Conservation (phyloP, 1,139 yeast species). For the Zygosaccharomyces pseudobailii region DNA sequence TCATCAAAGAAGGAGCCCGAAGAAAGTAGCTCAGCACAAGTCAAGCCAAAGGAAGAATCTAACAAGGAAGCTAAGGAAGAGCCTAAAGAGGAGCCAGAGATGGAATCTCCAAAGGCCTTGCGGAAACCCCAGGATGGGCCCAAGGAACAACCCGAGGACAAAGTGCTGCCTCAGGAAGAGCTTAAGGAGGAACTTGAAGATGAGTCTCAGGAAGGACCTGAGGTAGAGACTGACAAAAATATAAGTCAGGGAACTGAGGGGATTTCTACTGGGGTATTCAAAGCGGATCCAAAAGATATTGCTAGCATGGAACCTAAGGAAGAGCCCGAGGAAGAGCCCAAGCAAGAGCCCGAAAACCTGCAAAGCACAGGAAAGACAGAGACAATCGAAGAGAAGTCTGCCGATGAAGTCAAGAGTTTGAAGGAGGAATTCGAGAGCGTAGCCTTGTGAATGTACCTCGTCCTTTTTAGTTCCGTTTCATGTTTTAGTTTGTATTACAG, state of each 20-base stretch:
- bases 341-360: constrained; percentile 5
- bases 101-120: neutral
- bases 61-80: constrained; percentile 5
- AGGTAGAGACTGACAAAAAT: constrained; percentile 4
- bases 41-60: neutral
- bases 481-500: constrained; percentile 3
- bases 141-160: constrained; percentile 5
- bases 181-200: constrained; percentile 1
- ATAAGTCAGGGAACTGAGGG: neutral
- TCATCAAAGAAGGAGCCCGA: constrained; percentile 7
- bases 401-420: constrained; percentile 12
- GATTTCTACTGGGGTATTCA: constrained; percentile 5
- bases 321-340: constrained; percentile 6
- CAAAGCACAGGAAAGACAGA: constrained; percentile 6
- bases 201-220: constrained; percentile 2
- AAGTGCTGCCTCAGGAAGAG: neutral
- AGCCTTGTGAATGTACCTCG: constrained; percentile 19
- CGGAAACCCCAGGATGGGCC: constrained; percentile 3
- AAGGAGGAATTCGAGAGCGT: constrained; percentile 29
- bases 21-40: neutral
- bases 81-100: constrained; percentile 2
- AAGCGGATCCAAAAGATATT: constrained; percentile 4
- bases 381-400: constrained; percentile 3
- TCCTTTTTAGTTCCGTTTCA: neutral
- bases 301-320: constrained; percentile 1